phyloP scores from a whole-genome alignment of 495 filamentous ascomycete genomes.

The Chaetomidium leptoderma region DNA sequence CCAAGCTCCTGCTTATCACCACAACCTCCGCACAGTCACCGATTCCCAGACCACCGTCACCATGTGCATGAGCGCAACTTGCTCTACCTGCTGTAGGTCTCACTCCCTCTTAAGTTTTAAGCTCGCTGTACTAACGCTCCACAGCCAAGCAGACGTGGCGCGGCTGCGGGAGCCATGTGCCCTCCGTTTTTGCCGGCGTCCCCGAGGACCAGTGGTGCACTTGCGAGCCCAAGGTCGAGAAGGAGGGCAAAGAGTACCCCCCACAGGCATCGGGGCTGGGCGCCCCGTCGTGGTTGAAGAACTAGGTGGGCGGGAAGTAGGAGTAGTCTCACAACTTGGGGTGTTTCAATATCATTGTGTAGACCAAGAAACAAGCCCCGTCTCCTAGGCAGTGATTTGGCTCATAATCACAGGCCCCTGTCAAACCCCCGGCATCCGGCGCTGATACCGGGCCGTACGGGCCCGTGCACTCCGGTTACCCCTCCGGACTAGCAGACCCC shows the following conservation, averaged over 20 bases:
- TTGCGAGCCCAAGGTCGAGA: constrained; percentile 55
- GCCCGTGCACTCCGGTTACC: constrained; percentile 18
- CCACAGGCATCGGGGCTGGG: constrained; percentile 40
- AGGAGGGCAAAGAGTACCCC: constrained; percentile 58
- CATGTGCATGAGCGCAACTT: constrained; percentile 41
- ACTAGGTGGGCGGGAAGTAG: neutral
- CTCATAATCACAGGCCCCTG: no score
- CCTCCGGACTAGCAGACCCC: constrained; percentile 4
- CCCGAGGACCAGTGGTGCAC: constrained; percentile 56
- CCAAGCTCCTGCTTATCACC: neutral
- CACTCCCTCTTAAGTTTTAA: neutral
- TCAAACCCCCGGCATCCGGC: neutral
- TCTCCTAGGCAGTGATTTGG: no score
- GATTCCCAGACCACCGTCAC: constrained; percentile 20
- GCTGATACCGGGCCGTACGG: neutral
- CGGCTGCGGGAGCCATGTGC: constrained; percentile 63
- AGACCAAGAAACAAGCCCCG: neutral
- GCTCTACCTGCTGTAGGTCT: constrained; percentile 39
- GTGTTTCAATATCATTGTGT: neutral
- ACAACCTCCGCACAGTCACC: constrained; percentile 10
- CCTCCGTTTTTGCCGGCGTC: constrained; percentile 55
- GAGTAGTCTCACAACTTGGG: neutral
- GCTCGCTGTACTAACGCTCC: neutral
- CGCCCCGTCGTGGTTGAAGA: neutral
- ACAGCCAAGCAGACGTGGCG: constrained; percentile 63